phyloP scores from a whole-genome alignment of 257 asterid genomes.

The Nicotiana tabacum region DNA sequence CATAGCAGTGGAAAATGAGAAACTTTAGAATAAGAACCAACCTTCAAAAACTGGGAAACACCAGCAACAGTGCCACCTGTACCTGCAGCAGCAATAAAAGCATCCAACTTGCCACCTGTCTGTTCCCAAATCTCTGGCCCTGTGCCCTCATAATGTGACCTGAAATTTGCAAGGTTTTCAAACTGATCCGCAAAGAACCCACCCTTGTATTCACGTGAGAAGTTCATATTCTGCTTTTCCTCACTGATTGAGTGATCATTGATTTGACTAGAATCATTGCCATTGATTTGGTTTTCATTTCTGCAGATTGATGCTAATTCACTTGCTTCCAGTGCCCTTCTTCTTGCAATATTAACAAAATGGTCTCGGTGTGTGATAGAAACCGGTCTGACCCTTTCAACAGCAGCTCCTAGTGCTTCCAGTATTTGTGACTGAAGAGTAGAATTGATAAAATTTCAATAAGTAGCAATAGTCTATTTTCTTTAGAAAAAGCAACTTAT shows the following conservation, averaged over 20 bases:
- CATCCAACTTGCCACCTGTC: conserved; percentile 71
- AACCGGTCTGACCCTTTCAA: conserved; percentile 94
- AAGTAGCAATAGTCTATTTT: background rate
- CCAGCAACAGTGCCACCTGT: conserved; percentile 97
- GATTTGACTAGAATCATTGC: conserved; percentile 18
- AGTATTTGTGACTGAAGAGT: conserved; percentile 77
- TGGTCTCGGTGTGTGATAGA: conserved; percentile 91
- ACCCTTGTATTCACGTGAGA: conserved; percentile 46
- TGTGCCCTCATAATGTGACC: conserved; percentile 91
- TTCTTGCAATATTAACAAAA: conserved; percentile 87
- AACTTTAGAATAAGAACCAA: conserved; percentile 19
- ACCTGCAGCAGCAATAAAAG: conserved; percentile 97
- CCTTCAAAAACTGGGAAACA: conserved; percentile 81
- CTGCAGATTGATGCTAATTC: conserved; percentile 41
- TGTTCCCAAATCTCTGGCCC: conserved; percentile 96
- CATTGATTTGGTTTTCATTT: conserved; percentile 15
- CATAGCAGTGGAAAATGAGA: background rate
- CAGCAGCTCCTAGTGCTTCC: conserved; percentile 94
- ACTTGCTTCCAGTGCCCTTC: conserved; percentile 79
- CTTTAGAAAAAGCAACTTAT: background rate
- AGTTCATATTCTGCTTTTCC: conserved; percentile 27
- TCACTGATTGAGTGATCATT: conserved; percentile 19
- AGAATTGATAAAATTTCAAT: background rate
- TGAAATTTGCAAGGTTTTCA: conserved; percentile 86
- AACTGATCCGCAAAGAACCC: conserved; percentile 97